phyloP scores from a whole-genome alignment of 129 eudicot genomes.

The Flaveria trinervia region DNA sequence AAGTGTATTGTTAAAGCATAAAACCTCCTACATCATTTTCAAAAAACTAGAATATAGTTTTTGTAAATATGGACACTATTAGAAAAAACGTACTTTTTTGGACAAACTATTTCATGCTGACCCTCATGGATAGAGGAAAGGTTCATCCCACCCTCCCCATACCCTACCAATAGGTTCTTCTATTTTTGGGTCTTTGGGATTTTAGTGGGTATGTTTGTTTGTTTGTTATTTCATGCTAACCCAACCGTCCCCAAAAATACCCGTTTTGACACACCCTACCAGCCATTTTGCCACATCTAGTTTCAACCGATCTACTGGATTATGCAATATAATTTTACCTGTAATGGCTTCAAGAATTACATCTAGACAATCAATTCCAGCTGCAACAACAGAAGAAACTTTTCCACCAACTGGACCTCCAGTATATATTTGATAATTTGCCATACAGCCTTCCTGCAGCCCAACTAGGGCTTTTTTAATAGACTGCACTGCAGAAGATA shows the following conservation, averaged over 20 bases:
- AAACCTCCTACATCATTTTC: neutral
- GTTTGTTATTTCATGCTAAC: neutral
- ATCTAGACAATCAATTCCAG: slow-evolving; percentile 84
- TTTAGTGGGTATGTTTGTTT: no score
- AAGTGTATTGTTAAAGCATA: slow-evolving; percentile 3
- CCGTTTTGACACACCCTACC: neutral
- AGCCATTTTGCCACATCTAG: neutral
- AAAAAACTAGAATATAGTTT: neutral
- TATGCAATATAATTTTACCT: slow-evolving; percentile 46
- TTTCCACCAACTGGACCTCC: slow-evolving; percentile 57
- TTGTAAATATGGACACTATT: neutral
- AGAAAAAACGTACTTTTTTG: neutral
- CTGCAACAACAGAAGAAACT: slow-evolving; percentile 73
- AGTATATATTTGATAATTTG: slow-evolving; percentile 51
- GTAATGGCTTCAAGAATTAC: slow-evolving; percentile 73
- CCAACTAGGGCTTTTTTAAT: slow-evolving; percentile 75
- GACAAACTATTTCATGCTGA: neutral
- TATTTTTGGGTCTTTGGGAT: no score
- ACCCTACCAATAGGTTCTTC: no score
- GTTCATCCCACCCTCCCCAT: no score
- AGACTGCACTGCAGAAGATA: slow-evolving; percentile 58
- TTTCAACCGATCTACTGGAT: slow-evolving; percentile 13
- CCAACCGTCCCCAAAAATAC: neutral
- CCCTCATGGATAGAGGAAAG: neutral
- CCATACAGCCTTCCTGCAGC: slow-evolving; percentile 47